These are phyloP conservation scores for Penicillium rolfsii DNA, from an alignment of 2,329 filamentous ascomycete species.

Conservation along the genomic window DNA sequence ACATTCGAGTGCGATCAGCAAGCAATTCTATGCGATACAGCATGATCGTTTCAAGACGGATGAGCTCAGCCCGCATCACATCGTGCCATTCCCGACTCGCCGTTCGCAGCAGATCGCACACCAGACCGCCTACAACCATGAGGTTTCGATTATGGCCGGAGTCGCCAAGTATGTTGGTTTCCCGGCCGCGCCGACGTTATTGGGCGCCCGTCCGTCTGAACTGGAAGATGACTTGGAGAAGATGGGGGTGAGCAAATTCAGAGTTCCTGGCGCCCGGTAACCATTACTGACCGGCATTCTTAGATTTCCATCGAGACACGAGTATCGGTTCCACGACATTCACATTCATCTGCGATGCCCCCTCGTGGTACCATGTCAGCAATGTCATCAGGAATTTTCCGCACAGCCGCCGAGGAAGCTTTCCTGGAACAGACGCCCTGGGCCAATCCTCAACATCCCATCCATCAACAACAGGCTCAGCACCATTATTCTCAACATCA, in stretches of 20 bases:
- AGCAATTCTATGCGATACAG: slow-evolving; percentile 91
- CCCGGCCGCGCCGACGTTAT: slow-evolving; percentile 86
- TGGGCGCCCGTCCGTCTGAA: slow-evolving; percentile 70
- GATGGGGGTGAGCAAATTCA: slow-evolving; percentile 72
- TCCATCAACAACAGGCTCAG: slow-evolving; percentile 59
- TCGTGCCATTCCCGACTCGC: slow-evolving; percentile 76
- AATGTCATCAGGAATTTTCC: slow-evolving; percentile 39
- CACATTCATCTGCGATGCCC: slow-evolving; percentile 33
- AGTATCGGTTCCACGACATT: slow-evolving; percentile 29
- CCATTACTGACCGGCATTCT: slow-evolving; percentile 11
- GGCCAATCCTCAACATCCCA: slow-evolving; percentile 84
- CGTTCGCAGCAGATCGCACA: slow-evolving; percentile 78
- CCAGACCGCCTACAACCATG: slow-evolving; percentile 89
- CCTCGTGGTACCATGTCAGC: slow-evolving; percentile 38
- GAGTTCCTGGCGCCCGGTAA: not conserved
- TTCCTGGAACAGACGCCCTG: slow-evolving; percentile 89
- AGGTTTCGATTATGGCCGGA: slow-evolving; percentile 87
- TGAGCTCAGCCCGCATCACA: slow-evolving; percentile 78
- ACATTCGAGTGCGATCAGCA: slow-evolving; percentile 77
- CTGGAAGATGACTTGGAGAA: slow-evolving; percentile 84
- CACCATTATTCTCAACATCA: slow-evolving; percentile 51
- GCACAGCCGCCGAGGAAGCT: slow-evolving; percentile 72
- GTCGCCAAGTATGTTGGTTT: slow-evolving; percentile 96
- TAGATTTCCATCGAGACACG: slow-evolving; percentile 39
- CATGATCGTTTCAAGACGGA: slow-evolving; percentile 79